These are phyloP conservation scores for Clavariopsis aquatica DNA, from an alignment of 495 filamentous ascomycete species.

Conservation along the genomic window DNA sequence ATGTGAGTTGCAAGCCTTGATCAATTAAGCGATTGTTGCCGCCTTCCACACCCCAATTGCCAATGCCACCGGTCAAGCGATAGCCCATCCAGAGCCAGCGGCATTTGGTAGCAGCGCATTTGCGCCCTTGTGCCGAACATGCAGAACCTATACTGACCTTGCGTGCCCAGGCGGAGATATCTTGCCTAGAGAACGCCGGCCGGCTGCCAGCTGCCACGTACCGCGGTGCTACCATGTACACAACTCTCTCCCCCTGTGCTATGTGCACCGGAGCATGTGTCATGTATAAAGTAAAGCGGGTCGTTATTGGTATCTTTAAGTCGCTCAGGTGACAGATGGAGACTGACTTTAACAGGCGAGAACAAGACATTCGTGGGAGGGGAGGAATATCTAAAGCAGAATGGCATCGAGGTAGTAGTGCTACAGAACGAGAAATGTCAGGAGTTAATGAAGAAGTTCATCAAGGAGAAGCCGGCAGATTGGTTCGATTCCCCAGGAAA, in stretches of 20 bases:
- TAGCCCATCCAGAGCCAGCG: no score
- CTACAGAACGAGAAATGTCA: constrained; percentile 68
- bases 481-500: constrained; percentile 54
- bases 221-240: constrained; percentile 79
- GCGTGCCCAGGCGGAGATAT: constrained; percentile 68
- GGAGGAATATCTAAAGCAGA: constrained; percentile 68
- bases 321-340: background rate
- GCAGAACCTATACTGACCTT: constrained; percentile 1
- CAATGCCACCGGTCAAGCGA: background rate
- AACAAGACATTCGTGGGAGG: constrained; percentile 77
- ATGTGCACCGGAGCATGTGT: constrained; percentile 87
- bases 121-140: background rate
- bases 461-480: constrained; percentile 71
- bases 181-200: constrained; percentile 75
- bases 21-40: background rate
- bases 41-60: background rate
- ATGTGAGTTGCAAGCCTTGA: constrained; percentile 55
- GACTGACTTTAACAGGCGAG: constrained; percentile 56
- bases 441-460: constrained; percentile 74
- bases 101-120: no score
- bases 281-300: constrained; percentile 75
- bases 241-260: constrained; percentile 82
- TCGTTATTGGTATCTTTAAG: constrained; percentile 58
- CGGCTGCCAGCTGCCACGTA: constrained; percentile 72
- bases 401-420: constrained; percentile 75